These are phyloP conservation scores for Ascochyta clinopodiicola DNA, from an alignment of 2,329 filamentous ascomycete species.

Conservation along the genomic window DNA sequence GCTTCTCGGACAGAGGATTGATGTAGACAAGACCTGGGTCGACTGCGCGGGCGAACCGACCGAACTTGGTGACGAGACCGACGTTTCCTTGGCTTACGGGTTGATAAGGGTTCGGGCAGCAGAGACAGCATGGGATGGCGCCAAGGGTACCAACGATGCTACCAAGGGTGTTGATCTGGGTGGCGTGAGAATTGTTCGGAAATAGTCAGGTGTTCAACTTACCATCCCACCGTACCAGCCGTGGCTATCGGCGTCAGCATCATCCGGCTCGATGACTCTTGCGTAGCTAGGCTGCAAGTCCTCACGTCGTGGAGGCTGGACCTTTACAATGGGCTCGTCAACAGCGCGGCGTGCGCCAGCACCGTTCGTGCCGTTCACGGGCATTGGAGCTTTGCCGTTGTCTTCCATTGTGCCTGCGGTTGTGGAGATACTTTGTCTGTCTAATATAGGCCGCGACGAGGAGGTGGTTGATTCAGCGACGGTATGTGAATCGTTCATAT, in stretches of 20 bases:
- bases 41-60: slow-evolving; percentile 91
- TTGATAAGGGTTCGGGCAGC: slow-evolving; percentile 96
- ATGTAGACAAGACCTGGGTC: slow-evolving; percentile 97
- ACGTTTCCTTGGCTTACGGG: slow-evolving; percentile 91
- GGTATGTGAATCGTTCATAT: slow-evolving; percentile 20
- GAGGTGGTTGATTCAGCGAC: slow-evolving; percentile 32
- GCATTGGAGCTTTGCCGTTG: slow-evolving; percentile 49
- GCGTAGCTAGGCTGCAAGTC: slow-evolving; percentile 88
- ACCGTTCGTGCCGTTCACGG: slow-evolving; percentile 25
- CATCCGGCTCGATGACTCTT: slow-evolving; percentile 65
- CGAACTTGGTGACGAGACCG: slow-evolving; percentile 94
- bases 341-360: slow-evolving; percentile 5
- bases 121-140: slow-evolving; percentile 87
- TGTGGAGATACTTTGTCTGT: slow-evolving; percentile 17
- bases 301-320: slow-evolving; percentile 80
- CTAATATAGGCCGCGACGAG: slow-evolving; percentile 34
- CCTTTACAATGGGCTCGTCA: slow-evolving; percentile 56
- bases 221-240: slow-evolving; percentile 88
- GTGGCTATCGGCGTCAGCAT: slow-evolving; percentile 71
- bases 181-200: slow-evolving; percentile 4
- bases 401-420: slow-evolving; percentile 36
- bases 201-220: slow-evolving; percentile 8
- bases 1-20: slow-evolving; percentile 89
- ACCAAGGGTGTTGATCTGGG: slow-evolving; percentile 74
- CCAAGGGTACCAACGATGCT: slow-evolving; percentile 77